phyloP scores from a whole-genome alignment of 1,139 yeast genomes.

The Arxiozyma slooffiae region DNA sequence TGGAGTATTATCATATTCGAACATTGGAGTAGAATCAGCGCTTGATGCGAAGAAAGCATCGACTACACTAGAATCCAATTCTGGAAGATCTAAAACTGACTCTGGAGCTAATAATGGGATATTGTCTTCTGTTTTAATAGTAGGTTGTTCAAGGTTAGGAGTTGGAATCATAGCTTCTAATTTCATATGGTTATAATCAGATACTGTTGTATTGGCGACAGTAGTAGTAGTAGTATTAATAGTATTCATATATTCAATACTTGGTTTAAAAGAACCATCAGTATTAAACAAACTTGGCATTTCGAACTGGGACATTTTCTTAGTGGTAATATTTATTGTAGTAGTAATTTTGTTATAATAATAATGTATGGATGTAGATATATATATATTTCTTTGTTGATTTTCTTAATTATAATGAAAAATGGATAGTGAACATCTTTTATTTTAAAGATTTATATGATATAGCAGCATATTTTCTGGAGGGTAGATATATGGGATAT shows the following conservation, averaged over 20 bases:
- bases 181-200: background rate
- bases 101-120: background rate
- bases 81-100: conserved; percentile 14
- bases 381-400: background rate
- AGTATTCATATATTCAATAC: conserved; percentile 5
- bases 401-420: background rate
- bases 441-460: background rate
- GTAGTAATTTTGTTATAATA: conserved; percentile 4
- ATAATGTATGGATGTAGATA: background rate
- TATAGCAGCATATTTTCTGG: background rate
- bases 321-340: background rate
- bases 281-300: conserved; percentile 13
- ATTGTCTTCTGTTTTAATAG: conserved; percentile 13
- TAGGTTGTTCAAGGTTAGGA: conserved; percentile 33
- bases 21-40: conserved; percentile 52
- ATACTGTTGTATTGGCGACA: background rate
- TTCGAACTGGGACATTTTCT: conserved; percentile 12
- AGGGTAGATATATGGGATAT: background rate
- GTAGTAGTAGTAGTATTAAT: conserved; percentile 1
- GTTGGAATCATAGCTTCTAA: background rate
- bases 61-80: conserved; percentile 49
- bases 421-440: background rate
- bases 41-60: conserved; percentile 51
- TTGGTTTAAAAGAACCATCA: conserved; percentile 6
- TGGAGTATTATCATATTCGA: conserved; percentile 39